A percentile compares a stretch with the other conserved stretches of the same genome.
These are phyloP conservation scores for Lagerstroemia speciosa DNA, from an alignment of 345 rosid genomes.

Conservation along the genomic window DNA sequence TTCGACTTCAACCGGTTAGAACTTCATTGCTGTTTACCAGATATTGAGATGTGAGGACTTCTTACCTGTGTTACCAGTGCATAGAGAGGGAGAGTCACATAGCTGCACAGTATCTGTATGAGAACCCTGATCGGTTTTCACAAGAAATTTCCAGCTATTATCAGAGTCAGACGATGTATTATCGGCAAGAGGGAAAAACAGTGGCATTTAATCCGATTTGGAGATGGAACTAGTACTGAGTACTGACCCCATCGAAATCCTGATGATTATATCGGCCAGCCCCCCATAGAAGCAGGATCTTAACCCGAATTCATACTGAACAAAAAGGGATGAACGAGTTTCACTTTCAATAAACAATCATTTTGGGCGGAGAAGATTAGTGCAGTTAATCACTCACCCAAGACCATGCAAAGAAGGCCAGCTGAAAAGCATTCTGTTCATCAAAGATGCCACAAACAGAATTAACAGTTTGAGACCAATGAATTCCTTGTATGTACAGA, in stretches of 20 bases:
- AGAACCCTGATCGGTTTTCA: constrained; percentile 17
- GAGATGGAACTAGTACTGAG: constrained; percentile 7
- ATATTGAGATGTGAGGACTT: neutral
- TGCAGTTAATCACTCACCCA: constrained; percentile 15
- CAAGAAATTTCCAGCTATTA: neutral
- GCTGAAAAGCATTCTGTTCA: constrained; percentile 38
- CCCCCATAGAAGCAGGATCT: constrained; percentile 26
- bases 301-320: constrained; percentile 24
- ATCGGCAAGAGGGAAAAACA: neutral
- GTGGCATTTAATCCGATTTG: neutral
- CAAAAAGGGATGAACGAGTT: too few species aligned
- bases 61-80: constrained; percentile 44
- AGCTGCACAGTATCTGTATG: constrained; percentile 35
- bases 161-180: neutral
- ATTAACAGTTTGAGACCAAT: neutral
- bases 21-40: neutral
- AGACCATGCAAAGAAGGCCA: constrained; percentile 34
- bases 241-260: constrained; percentile 41
- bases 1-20: neutral
- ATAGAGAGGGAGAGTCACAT: constrained; percentile 36
- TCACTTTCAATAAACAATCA: neutral
- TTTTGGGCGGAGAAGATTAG: neutral
- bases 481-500: neutral
- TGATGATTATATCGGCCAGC: constrained; percentile 25
- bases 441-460: neutral